Conservation (phyloP, 1,284 basidiomycete species). For the Trichosporon ovoides region DNA sequence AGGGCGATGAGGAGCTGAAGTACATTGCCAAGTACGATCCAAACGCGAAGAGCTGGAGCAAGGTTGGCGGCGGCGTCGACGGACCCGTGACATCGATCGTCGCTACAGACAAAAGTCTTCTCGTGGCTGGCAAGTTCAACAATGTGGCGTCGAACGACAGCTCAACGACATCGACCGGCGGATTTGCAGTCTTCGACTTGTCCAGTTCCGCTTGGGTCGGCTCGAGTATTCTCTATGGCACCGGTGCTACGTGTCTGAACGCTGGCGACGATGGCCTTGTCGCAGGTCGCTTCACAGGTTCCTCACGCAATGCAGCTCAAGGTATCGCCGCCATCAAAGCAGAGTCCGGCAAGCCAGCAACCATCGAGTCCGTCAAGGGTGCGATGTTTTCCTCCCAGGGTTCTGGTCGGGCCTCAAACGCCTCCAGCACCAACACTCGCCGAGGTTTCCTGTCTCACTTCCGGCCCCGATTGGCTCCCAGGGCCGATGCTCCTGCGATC, state of each 20-base stretch:
- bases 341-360: constrained; percentile 30
- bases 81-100: constrained; percentile 64
- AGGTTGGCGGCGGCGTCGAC: constrained; percentile 70
- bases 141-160: constrained; percentile 51
- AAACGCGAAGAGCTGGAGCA: constrained; percentile 60
- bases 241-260: constrained; percentile 56
- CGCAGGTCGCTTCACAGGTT: constrained; percentile 50
- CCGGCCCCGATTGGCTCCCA: constrained; percentile 36
- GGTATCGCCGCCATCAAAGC: constrained; percentile 50
- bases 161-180: constrained; percentile 54
- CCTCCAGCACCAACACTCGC: background rate
- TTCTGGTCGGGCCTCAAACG: constrained; percentile 11
- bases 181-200: constrained; percentile 75
- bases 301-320: constrained; percentile 44
- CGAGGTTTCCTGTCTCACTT: constrained; percentile 6
- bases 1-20: constrained; percentile 56
- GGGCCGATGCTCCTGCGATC: constrained; percentile 52
- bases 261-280: constrained; percentile 51
- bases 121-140: constrained; percentile 73
- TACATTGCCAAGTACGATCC: constrained; percentile 75
- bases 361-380: constrained; percentile 31
- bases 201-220: constrained; percentile 62
- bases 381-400: constrained; percentile 31
- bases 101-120: constrained; percentile 53
- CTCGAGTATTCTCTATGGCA: constrained; percentile 66